A percentile compares a stretch with the other conserved stretches of the same genome.
Evolutionary conservation across 2,329 filamentous ascomycete genomes (phyloP).

Genomic region (Thelonectria olida): DNA sequence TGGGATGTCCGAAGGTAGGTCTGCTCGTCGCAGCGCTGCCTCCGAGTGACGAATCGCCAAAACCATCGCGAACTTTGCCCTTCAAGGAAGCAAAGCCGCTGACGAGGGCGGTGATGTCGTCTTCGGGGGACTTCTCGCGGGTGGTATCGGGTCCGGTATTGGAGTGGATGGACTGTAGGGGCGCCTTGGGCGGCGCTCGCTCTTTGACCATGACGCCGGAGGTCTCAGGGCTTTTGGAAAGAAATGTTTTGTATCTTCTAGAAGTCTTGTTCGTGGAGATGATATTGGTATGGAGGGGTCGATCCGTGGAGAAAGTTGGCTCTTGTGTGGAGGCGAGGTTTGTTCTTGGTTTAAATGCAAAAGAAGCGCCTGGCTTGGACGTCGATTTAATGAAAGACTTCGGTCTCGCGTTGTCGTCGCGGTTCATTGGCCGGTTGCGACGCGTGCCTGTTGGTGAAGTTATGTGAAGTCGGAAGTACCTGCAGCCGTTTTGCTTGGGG

Average conservation of each 20-base stretch:
- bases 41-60: constrained; percentile 20
- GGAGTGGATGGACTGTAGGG: constrained; percentile 49
- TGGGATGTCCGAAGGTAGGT: constrained; percentile 50
- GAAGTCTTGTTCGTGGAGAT: constrained; percentile 12
- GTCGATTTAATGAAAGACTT: constrained; percentile 11
- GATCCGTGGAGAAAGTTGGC: constrained; percentile 28
- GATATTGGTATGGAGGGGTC: constrained; percentile 16
- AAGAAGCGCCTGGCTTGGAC: constrained; percentile 28
- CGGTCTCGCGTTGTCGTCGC: constrained; percentile 8
- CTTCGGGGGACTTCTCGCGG: constrained; percentile 43
- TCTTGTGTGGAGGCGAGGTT: constrained; percentile 27
- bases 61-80: constrained; percentile 27
- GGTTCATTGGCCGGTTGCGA: constrained; percentile 22
- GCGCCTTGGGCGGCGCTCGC: constrained; percentile 56
- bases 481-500: constrained; percentile 14
- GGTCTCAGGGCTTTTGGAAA: too few relatives aligned
- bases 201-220: constrained; percentile 56
- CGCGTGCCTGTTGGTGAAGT: constrained; percentile 27
- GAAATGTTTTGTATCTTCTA: constrained; percentile 24
- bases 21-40: constrained; percentile 26
- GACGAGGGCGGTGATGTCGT: constrained; percentile 46
- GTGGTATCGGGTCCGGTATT: constrained; percentile 39
- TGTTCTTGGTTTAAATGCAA: constrained; percentile 34
- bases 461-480: constrained; percentile 26
- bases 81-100: constrained; percentile 42